Percentiles rank a stretch among this genome's conserved stretches.
Evolutionary conservation across 352 stramenopile genomes (phyloP).

Genomic region (Pythium monospermum): DNA sequence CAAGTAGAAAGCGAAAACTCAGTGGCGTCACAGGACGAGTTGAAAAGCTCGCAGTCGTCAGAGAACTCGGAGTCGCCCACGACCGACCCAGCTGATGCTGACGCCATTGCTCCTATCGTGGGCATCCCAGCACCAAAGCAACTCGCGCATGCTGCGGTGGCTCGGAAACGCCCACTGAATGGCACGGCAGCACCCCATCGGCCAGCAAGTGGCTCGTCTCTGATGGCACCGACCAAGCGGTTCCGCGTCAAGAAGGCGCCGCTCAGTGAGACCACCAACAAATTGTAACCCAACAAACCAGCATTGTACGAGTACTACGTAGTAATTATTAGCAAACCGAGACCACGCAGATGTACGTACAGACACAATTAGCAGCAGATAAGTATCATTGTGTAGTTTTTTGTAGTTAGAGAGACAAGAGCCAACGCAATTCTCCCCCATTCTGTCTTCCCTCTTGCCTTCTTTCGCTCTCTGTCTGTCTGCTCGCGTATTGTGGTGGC

Average conservation of each 20-base stretch:
- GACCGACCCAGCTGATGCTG: constrained; percentile 1
- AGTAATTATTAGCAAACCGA: constrained; percentile 23
- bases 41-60: constrained; percentile 9
- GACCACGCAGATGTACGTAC: neutral
- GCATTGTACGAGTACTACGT: constrained; percentile 2
- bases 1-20: neutral
- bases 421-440: too few species aligned
- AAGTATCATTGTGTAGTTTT: constrained; percentile 4
- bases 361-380: neutral
- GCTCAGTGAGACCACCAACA: constrained; percentile 21
- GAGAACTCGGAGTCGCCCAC: constrained; percentile 6
- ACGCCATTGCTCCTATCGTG: neutral
- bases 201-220: constrained; percentile 8
- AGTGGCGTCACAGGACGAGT: neutral
- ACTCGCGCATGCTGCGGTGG: constrained; percentile 1
- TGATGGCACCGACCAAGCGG: constrained; percentile 11
- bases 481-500: neutral
- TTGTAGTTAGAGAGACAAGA: too few species aligned
- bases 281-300: constrained; percentile 7
- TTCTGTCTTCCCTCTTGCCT: neutral
- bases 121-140: constrained; percentile 12
- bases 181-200: constrained; percentile 1
- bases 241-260: constrained; percentile 19
- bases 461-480: neutral
- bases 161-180: constrained; percentile 16